phyloP scores from a whole-genome alignment of 2,329 filamentous ascomycete species.

The Taxawa tesnikishii region DNA sequence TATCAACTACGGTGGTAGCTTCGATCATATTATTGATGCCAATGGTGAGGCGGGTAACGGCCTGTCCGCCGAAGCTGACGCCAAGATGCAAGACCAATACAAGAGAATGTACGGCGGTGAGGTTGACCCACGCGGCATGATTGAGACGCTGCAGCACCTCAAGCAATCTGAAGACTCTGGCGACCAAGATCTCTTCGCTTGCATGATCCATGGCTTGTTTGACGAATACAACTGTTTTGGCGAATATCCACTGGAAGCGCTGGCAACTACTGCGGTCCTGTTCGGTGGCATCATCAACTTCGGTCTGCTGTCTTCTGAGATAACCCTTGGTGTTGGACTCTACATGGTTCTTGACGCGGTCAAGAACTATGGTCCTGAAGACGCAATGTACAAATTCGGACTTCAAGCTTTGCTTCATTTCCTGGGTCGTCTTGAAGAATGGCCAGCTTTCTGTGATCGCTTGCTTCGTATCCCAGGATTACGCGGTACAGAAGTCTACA shows the following conservation, averaged over 20 bases:
- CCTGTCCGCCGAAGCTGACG: conserved; percentile 66
- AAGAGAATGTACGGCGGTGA: conserved; percentile 96
- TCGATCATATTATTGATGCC: conserved; percentile 78
- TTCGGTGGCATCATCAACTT: conserved; percentile 96
- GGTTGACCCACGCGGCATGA: conserved; percentile 72
- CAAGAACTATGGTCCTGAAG: conserved; percentile 66
- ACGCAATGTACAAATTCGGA: conserved; percentile 96
- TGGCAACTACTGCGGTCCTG: conserved; percentile 89
- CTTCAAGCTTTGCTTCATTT: conserved; percentile 89
- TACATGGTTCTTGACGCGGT: conserved; percentile 98
- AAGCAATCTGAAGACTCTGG: conserved; percentile 74
- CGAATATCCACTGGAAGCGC: conserved; percentile 88
- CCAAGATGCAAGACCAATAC: conserved; percentile 93
- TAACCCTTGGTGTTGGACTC: conserved; percentile 86
- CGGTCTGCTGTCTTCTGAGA: conserved; percentile 67
- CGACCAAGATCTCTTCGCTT: conserved; percentile 91
- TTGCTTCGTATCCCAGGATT: conserved; percentile 72
- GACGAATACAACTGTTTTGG: conserved; percentile 94
- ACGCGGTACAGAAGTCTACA: conserved; percentile 64
- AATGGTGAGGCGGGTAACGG: conserved; percentile 75
- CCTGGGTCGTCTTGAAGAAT: conserved; percentile 70
- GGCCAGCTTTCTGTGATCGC: conserved; percentile 88
- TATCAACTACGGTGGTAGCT: conserved; percentile 73
- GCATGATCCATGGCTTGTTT: conserved; percentile 96
- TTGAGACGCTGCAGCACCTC: conserved; percentile 72